Evolutionary conservation across 1,139 yeast species (phyloP), one percentile per base, ranked within the genome.

Genomic region (Diutina mesorugosa): DNA sequence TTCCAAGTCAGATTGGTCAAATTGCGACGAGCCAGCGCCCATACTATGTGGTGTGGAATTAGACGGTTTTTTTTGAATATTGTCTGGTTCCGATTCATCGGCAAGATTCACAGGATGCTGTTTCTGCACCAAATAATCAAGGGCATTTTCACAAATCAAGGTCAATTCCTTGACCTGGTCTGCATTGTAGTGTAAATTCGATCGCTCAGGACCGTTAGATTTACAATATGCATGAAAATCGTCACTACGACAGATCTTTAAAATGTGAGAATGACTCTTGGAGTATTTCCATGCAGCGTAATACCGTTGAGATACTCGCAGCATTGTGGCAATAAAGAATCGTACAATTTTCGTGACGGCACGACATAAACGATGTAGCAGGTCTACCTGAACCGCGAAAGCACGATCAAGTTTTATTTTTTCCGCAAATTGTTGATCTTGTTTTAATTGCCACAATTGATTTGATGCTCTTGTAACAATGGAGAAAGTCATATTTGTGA

Each of bases 211-310:
- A n/a, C 61, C 60, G 54, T 65, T 65, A 21, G 66, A 47, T 30
- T 58, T 53, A 26, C 56, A 58, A 4, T 61, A 61, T 51, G 61
- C 65, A 60, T 73, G 75, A 57, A 73, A 74, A 2, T 67, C 70
- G 56, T 68, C 65, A 3, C 65, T 61, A 1, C 61, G 60, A 6
- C 68, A 59, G 6, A 67, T 59, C 14, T 63, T 64, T 35, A 72
- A 58, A 18, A 74, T 56, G 55, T 65, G 72, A 6, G 65, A 62
- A 56, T 73, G 74, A 1, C 74, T 71, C 59, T 77, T 78, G 47
- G 76, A 71, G n/a, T 74, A 68, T 61, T 77, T 69, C 84, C 83
- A 79, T 0, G 83, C 81, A 62, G 72, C 73, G 61, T 74, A 79
- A 62, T 78, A 78, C 51, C 78, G 65, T 55, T 74, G 70, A 56